These are phyloP conservation scores for Herpotrichia juniperi DNA, from an alignment of 2,329 filamentous ascomycete species.

Conservation along the genomic window DNA sequence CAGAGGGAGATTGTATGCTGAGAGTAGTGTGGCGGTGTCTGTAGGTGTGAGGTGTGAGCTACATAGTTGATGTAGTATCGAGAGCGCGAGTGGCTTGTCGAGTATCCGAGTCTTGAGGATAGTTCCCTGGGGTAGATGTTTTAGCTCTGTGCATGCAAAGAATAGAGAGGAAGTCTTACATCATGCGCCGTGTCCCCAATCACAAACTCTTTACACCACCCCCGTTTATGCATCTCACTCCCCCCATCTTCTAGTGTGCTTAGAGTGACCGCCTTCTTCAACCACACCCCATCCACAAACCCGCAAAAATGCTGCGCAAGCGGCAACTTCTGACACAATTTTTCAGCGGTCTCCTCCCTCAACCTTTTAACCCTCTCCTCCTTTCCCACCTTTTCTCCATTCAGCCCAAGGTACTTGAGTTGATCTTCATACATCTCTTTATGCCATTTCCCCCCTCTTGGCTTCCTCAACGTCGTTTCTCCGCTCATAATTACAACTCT, in stretches of 20 bases:
- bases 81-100: constrained; percentile 22
- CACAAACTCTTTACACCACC: constrained; percentile 54
- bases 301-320: constrained; percentile 33
- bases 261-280: constrained; percentile 25
- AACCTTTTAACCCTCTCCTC: constrained; percentile 19
- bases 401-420: constrained; percentile 22
- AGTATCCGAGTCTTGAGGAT: constrained; percentile 40
- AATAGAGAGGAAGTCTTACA: constrained; percentile 32
- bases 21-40: constrained; percentile 23
- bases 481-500: constrained; percentile 39
- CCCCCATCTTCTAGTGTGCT: constrained; percentile 19
- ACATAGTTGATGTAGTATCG: constrained; percentile 20
- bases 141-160: not conserved
- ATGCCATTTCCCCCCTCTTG: constrained; percentile 32
- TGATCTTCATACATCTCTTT: constrained; percentile 33
- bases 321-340: constrained; percentile 27
- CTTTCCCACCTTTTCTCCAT: constrained; percentile 5
- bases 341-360: constrained; percentile 23
- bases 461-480: constrained; percentile 34
- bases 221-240: constrained; percentile 41
- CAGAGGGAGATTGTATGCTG: constrained; percentile 47
- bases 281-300: constrained; percentile 28
- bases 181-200: constrained; percentile 56
- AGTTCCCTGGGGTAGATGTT: constrained; percentile 28
- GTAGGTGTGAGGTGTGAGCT: constrained; percentile 19